Conservation (phyloP, 23 red algal species). For the Chondrus crispus region DNA sequence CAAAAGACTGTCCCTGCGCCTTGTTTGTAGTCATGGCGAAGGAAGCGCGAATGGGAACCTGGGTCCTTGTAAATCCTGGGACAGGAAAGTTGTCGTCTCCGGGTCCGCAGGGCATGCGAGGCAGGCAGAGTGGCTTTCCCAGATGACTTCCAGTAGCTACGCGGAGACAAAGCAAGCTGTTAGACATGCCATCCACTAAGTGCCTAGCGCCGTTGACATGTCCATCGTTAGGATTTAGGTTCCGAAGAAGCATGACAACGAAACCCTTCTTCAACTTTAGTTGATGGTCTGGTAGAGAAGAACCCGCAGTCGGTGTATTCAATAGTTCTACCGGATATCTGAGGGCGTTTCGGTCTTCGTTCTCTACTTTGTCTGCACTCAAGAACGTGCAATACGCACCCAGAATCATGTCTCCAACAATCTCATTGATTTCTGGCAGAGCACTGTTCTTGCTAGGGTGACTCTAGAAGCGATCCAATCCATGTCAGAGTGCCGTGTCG, state of each 20-base stretch:
- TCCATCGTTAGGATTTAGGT: neutral
- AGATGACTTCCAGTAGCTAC: neutral
- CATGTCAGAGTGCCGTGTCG: neutral
- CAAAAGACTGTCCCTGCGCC: neutral
- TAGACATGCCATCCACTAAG: neutral
- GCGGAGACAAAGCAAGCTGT: neutral
- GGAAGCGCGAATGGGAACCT: neutral
- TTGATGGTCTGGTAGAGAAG: neutral
- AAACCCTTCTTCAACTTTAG: neutral
- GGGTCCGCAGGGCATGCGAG: neutral
- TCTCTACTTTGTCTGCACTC: slow-evolving; percentile 5
- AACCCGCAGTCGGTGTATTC: neutral
- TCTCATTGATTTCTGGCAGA: neutral
- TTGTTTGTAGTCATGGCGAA: neutral
- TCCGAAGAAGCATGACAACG: neutral
- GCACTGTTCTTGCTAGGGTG: neutral
- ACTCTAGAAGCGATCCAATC: neutral
- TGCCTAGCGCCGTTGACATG: neutral
- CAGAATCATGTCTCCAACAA: neutral
- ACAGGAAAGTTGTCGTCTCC: neutral
- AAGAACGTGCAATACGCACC: neutral
- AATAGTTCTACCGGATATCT: neutral
- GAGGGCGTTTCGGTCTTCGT: neutral
- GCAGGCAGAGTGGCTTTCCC: neutral
- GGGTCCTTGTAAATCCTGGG: neutral